phyloP scores from a whole-genome alignment of 2,329 filamentous ascomycete species.

The Metarhizium brunneum region DNA sequence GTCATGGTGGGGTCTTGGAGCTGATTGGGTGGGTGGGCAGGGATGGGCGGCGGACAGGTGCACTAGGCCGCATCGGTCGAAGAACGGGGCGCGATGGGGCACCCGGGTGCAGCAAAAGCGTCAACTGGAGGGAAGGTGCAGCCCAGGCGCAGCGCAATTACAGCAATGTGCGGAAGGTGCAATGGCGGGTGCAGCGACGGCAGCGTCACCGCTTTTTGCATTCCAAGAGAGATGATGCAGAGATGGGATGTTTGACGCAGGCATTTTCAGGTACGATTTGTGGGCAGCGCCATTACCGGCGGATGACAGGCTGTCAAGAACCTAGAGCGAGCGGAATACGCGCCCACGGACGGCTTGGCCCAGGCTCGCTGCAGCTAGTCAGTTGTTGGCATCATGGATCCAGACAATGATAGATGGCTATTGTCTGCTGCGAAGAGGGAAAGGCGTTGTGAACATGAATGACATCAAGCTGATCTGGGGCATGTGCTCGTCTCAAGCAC shows the following conservation, averaged over 20 bases:
- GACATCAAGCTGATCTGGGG: no score
- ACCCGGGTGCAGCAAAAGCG: neutral
- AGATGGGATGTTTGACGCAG: neutral
- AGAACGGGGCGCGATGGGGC: neutral
- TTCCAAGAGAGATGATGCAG: neutral
- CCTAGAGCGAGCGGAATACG: no score
- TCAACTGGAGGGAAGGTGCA: neutral
- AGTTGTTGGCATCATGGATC: no score
- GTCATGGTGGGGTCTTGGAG: conserved; percentile 12
- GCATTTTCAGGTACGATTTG: no score
- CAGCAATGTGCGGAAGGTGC: neutral
- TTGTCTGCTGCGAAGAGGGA: no score
- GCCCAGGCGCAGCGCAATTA: neutral
- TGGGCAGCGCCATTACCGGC: no score
- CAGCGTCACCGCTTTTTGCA: conserved; percentile 2
- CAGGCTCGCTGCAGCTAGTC: no score
- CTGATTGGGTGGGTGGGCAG: conserved; percentile 11
- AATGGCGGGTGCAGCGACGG: neutral
- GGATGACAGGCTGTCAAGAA: no score
- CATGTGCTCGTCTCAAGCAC: no score
- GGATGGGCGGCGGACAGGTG: conserved; percentile 1
- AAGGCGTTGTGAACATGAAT: no score
- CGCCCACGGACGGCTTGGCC: no score
- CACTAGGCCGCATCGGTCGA: conserved; percentile 6
- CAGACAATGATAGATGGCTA: no score